These are phyloP conservation scores for Chlorella sp. DNA, from an alignment of 139 green algal genomes.

Conservation along the genomic window DNA sequence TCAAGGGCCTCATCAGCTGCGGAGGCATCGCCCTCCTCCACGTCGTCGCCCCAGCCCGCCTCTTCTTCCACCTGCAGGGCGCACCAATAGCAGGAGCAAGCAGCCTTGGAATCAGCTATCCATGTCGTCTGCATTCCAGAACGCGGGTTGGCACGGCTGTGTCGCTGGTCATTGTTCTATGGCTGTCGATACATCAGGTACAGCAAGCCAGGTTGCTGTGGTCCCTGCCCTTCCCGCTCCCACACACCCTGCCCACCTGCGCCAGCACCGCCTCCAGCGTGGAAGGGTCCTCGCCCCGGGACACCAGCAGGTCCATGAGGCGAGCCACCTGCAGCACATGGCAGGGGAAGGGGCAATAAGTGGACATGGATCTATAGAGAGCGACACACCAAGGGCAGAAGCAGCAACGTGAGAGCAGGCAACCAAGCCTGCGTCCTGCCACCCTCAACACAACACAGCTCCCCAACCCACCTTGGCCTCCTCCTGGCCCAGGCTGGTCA, in stretches of 20 bases:
- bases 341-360: not conserved
- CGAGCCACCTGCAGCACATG: constrained; percentile 19
- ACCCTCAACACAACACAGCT: not conserved
- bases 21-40: not conserved
- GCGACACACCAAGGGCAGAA: not conserved
- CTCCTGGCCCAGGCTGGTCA: constrained; percentile 38
- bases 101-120: not conserved
- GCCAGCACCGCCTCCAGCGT: constrained; percentile 2
- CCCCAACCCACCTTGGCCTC: constrained; percentile 29
- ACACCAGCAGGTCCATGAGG: constrained; percentile 29
- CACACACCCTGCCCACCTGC: not conserved
- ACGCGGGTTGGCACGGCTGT: not conserved
- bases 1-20: not conserved
- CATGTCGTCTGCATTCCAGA: not conserved
- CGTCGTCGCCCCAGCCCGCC: constrained; percentile 24
- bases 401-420: not conserved
- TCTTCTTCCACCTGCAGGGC: constrained; percentile 38
- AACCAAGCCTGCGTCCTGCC: too few relatives aligned
- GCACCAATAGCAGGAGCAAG: not conserved
- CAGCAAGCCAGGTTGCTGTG: not conserved
- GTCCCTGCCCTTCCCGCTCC: not conserved
- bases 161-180: too few relatives aligned
- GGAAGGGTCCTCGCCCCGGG: not conserved
- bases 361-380: not conserved
- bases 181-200: too few relatives aligned